Percentiles rank a stretch among this genome's conserved stretches.
Conservation (phyloP, 176 grass and related monocot species). For the Aegilops tauschii region DNA sequence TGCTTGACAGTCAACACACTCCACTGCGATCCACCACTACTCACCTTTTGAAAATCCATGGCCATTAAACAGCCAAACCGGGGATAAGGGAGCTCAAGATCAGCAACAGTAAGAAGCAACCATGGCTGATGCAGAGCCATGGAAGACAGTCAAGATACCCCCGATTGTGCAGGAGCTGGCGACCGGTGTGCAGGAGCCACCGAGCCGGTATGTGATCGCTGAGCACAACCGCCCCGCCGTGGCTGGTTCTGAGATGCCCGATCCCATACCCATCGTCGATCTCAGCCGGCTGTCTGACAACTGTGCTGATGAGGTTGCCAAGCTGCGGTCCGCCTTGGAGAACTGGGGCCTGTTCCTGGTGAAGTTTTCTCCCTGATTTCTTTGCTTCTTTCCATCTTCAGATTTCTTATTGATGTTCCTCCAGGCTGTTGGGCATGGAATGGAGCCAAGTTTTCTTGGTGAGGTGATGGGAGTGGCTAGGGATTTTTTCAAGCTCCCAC, state of each 20-base stretch:
- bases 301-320: conserved; percentile 20
- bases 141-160: conserved; percentile 16
- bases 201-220: conserved; percentile 36
- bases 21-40: neutral
- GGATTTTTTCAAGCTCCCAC: conserved; percentile 40
- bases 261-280: conserved; percentile 41
- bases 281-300: conserved; percentile 36
- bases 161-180: conserved; percentile 50
- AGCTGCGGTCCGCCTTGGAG: conserved; percentile 23
- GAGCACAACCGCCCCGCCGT: neutral
- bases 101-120: neutral
- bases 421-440: conserved; percentile 49
- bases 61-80: neutral
- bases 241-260: neutral
- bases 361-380: neutral
- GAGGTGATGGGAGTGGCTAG: conserved; percentile 17
- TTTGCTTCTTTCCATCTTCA: neutral
- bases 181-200: conserved; percentile 23
- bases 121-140: conserved; percentile 24
- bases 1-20: neutral
- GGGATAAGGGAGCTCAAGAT: neutral
- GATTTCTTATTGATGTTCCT: neutral
- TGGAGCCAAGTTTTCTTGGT: conserved; percentile 31
- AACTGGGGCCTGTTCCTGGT: conserved; percentile 59
- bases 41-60: neutral